Evolutionary conservation across 371 early-diverging fungal genomes (phyloP).

Genomic region (Coemansia sp.): DNA sequence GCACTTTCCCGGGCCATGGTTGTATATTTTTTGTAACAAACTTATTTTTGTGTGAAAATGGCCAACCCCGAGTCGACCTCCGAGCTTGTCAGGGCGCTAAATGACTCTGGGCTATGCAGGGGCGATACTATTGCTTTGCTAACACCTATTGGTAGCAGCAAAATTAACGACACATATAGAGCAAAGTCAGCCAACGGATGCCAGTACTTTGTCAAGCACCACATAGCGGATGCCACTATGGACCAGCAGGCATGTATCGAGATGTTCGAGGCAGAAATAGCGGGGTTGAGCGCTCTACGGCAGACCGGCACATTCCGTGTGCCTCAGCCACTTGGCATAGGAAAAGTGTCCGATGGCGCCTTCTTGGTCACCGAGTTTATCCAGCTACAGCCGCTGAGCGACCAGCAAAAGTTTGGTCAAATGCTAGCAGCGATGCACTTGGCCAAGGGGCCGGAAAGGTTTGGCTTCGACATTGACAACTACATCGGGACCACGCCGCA

Average conservation of each 20-base stretch:
- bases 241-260: background rate
- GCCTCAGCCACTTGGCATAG: conserved; percentile 27
- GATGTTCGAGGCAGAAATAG: conserved; percentile 38
- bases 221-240: conserved; percentile 2
- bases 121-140: background rate
- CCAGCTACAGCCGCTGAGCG: conserved; percentile 10
- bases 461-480: conserved; percentile 43
- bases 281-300: conserved; percentile 23
- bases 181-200: background rate
- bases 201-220: conserved; percentile 31
- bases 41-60: no score
- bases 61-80: background rate
- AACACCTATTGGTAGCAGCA: conserved; percentile 2
- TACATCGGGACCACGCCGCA: conserved; percentile 49
- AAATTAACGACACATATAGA: conserved; percentile 11
- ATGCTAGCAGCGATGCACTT: conserved; percentile 35
- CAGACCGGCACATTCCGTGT: conserved; percentile 18
- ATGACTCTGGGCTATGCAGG: no score
- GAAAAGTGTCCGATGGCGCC: conserved; percentile 19
- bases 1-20: no score
- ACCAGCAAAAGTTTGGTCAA: conserved; percentile 38
- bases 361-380: conserved; percentile 38
- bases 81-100: background rate
- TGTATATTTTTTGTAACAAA: no score
- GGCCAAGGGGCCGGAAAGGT: conserved; percentile 20